Evolutionary conservation across 192 early-diverging fungal genomes (phyloP).

Genomic region (Spizellomyces punctatus): DNA sequence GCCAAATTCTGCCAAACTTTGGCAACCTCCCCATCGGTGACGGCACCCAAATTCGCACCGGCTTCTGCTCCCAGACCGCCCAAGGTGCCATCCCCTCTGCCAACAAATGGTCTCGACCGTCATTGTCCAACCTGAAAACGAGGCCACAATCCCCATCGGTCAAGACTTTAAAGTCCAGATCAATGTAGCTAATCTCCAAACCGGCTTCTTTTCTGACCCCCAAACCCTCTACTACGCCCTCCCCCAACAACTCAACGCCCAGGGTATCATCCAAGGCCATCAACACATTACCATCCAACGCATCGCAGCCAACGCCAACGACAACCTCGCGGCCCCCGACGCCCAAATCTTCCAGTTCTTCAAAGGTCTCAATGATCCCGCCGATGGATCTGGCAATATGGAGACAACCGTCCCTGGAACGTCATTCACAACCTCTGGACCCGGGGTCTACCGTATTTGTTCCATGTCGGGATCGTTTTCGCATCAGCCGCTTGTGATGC

Average conservation of each 20-base stretch:
- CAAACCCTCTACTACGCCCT: slow-evolving; percentile 32
- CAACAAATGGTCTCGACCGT: slow-evolving; percentile 44
- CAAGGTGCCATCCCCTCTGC: slow-evolving; percentile 36
- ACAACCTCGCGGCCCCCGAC: slow-evolving; percentile 19
- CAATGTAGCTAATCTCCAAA: slow-evolving; percentile 33
- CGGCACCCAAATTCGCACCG: slow-evolving; percentile 30
- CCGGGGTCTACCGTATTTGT: slow-evolving; percentile 35
- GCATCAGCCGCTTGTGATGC: slow-evolving; percentile 46
- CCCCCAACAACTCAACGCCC: slow-evolving; percentile 43
- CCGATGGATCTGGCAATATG: slow-evolving; percentile 26
- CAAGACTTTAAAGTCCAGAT: slow-evolving; percentile 34
- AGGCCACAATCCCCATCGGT: slow-evolving; percentile 28
- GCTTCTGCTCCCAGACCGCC: slow-evolving; percentile 26
- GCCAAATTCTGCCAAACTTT: slow-evolving; percentile 22
- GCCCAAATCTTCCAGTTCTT: slow-evolving; percentile 41
- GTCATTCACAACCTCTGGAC: slow-evolving; percentile 34
- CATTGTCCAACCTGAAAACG: slow-evolving; percentile 35
- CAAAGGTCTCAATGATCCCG: slow-evolving; percentile 44
- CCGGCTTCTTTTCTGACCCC: slow-evolving; percentile 46
- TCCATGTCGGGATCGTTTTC: slow-evolving; percentile 39
- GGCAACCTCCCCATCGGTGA: slow-evolving; percentile 7
- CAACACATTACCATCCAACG: slow-evolving; percentile 47
- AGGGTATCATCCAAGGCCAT: slow-evolving; percentile 45
- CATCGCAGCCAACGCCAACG: slow-evolving; percentile 2
- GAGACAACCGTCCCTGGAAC: slow-evolving; percentile 32